Percentiles rank a stretch among this genome's conserved stretches.
These are phyloP conservation scores for Termitomyces sp. DNA, from an alignment of 768 basidiomycete genomes.

Conservation along the genomic window DNA sequence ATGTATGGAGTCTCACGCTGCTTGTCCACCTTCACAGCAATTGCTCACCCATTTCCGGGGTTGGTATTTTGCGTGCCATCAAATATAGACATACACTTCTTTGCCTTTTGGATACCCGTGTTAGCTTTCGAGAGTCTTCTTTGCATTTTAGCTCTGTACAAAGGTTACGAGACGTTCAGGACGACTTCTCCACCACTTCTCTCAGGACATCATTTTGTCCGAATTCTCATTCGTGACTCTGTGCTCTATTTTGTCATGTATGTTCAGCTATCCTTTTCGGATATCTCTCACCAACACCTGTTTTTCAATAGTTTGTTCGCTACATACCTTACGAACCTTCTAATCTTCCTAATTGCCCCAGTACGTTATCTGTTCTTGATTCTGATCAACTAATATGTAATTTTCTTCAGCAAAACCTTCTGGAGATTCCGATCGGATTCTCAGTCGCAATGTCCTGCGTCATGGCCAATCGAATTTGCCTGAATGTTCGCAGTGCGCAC, in stretches of 20 bases:
- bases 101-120: constrained; percentile 57
- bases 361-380: constrained; percentile 9
- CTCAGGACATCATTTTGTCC: constrained; percentile 38
- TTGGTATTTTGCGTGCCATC: constrained; percentile 37
- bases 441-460: constrained; percentile 54
- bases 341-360: constrained; percentile 33
- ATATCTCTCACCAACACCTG: not conserved
- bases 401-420: constrained; percentile 25
- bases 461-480: constrained; percentile 48
- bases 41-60: constrained; percentile 11
- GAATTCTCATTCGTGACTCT: constrained; percentile 50
- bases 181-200: constrained; percentile 29
- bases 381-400: not conserved
- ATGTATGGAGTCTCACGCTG: not conserved
- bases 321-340: constrained; percentile 46
- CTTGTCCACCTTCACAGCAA: constrained; percentile 8
- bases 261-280: constrained; percentile 14
- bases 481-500: constrained; percentile 45
- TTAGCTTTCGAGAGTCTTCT: constrained; percentile 48
- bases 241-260: constrained; percentile 53
- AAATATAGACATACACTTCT: constrained; percentile 36
- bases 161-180: constrained; percentile 40
- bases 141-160: constrained; percentile 40
- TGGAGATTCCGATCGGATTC: constrained; percentile 55
- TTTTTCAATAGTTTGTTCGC: constrained; percentile 39